Base-by-base conservation (phyloP, 805 yeast species). In the Ogataea paraovalis region DNA sequence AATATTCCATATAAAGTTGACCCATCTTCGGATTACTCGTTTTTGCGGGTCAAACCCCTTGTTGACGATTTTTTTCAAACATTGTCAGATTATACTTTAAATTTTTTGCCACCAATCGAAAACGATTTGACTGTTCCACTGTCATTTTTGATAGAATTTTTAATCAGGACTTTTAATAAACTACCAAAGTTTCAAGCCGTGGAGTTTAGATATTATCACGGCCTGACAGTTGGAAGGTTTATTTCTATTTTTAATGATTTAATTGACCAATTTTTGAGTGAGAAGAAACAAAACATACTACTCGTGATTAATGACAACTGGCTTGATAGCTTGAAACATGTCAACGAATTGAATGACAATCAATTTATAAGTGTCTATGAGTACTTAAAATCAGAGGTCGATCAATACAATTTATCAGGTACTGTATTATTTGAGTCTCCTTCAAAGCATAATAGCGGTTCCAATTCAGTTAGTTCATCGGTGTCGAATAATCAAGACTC, bases 1-100 rank as follows among this genome's bases (percentile, higher is more conserved):
- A 73, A 75, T 49, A 65, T 89, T 53, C 96, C 96, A 1, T 87
- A 85, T 63, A 82, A 83, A 54, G 88, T 87, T 52, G 90, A 86
- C 56, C 72, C 75, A 9, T 72, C 76, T 33, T 79, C 85, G 41
- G 96, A 88, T 63, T 88, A 88, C 60, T 80, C 91, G 4, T 88
- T 80, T 62, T 66, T 85, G 48, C 73, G 96, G 47, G 86, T 89
- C 33, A 81, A 85, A 58, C 78, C 85, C 6, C 66, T 71, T 48
- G 75, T 87, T 51, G 77, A 78, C 49, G 94, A 85, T 55, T 87
- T 88, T 55, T 75, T 86, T 50, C 72, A 74, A 51, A 80, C 87
- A 20, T 69, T 89, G 45, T 79, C 86, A 16, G 96, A 88, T 64
- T 87, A 83, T 61, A 82, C 87, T 4, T 70, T 84, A 48, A 79